A percentile compares a stretch with the other conserved stretches of the same genome.
Evolutionary conservation across 257 asterid genomes (phyloP).

Genomic region (Henckelia pumila): DNA sequence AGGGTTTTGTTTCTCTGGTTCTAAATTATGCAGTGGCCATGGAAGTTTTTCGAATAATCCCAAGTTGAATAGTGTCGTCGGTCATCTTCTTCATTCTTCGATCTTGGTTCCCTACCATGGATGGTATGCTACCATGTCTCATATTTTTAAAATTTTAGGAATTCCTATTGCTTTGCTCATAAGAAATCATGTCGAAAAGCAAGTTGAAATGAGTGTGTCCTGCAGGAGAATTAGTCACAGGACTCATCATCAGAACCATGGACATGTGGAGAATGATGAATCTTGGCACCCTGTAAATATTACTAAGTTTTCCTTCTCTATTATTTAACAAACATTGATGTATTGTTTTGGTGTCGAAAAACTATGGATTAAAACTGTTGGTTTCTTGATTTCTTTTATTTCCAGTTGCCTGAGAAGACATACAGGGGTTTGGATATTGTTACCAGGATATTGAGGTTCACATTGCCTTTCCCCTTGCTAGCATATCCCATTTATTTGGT

Average conservation of each 20-base stretch:
- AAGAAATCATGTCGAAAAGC: background rate
- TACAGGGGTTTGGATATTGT: conserved; percentile 44
- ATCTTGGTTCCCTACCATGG: conserved; percentile 62
- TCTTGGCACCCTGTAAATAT: conserved; percentile 67
- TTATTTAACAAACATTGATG: background rate
- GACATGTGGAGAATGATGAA: conserved; percentile 66
- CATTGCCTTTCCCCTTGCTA: conserved; percentile 63
- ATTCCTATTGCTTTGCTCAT: background rate
- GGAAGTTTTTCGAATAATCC: conserved; percentile 60
- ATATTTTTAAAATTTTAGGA: background rate
- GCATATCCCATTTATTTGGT: conserved; percentile 70
- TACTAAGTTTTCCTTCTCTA: background rate
- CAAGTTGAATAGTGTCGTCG: conserved; percentile 49
- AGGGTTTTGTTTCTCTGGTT: conserved; percentile 1
- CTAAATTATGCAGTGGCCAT: conserved; percentile 51
- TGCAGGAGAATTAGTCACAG: conserved; percentile 68
- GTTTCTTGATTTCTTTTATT: background rate
- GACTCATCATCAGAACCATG: conserved; percentile 76
- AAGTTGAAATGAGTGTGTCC: background rate
- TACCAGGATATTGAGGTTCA: conserved; percentile 52
- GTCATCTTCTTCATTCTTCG: conserved; percentile 65
- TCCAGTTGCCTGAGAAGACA: conserved; percentile 50
- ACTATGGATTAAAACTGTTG: background rate
- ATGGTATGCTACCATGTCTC: conserved; percentile 31
- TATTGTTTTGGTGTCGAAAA: too few relatives aligned